Evolutionary conservation across 1,139 yeast species (phyloP).

Genomic region (Taiozyma onychis): DNA sequence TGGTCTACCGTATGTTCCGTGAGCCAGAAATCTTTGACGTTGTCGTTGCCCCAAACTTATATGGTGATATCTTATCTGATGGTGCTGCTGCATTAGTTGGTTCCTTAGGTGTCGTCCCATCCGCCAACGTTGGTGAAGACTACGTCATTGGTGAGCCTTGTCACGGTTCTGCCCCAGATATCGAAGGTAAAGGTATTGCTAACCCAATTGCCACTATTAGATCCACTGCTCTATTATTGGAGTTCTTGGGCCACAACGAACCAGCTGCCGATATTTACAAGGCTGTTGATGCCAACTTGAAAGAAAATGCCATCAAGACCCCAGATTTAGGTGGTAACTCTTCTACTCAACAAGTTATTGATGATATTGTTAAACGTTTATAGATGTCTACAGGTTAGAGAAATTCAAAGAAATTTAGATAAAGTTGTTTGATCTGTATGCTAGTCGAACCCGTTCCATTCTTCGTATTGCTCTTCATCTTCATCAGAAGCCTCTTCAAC

Average conservation of each 20-base stretch:
- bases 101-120: slow-evolving; percentile 95
- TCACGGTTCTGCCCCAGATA: slow-evolving; percentile 98
- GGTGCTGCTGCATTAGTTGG: slow-evolving; percentile 99
- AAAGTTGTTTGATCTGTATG: background rate
- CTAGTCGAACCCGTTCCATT: slow-evolving; percentile 28
- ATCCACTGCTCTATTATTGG: slow-evolving; percentile 95
- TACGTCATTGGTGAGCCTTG: slow-evolving; percentile 99
- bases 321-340: slow-evolving; percentile 94
- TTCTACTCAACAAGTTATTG: slow-evolving; percentile 78
- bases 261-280: slow-evolving; percentile 90
- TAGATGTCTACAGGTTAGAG: slow-evolving; percentile 19
- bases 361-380: slow-evolving; percentile 64
- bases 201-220: slow-evolving; percentile 98
- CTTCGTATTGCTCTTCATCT: slow-evolving; percentile 14
- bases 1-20: slow-evolving; percentile 98
- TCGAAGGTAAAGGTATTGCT: slow-evolving; percentile 90
- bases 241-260: slow-evolving; percentile 85
- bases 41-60: slow-evolving; percentile 95
- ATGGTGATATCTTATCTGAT: slow-evolving; percentile 95
- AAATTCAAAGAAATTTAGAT: background rate
- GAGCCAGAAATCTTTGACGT: slow-evolving; percentile 97
- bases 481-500: slow-evolving; percentile 4
- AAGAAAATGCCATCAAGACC: slow-evolving; percentile 75
- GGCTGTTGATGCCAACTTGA: slow-evolving; percentile 91
- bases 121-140: slow-evolving; percentile 93